Evolutionary conservation across 495 filamentous ascomycete species (phyloP).

Genomic region (Barbatosphaeria neglecta): DNA sequence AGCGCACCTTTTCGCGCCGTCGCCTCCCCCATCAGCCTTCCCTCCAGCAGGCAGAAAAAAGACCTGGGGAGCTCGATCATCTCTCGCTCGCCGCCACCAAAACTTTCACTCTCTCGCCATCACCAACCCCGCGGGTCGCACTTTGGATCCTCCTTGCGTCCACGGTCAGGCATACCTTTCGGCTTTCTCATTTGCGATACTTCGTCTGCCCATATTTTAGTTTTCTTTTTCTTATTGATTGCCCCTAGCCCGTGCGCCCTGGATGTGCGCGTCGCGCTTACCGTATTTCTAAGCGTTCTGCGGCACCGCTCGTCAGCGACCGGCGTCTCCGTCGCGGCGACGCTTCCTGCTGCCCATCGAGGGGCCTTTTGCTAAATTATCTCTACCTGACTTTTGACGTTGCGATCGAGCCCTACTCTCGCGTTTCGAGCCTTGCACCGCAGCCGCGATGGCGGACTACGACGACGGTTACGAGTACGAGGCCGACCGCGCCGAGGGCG

Average conservation of each 20-base stretch:
- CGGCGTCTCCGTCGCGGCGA: too few relatives aligned
- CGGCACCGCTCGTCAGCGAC: too few relatives aligned
- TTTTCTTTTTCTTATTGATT: too few relatives aligned
- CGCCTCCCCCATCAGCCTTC: not conserved
- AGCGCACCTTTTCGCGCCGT: not conserved
- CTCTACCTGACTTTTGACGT: not conserved
- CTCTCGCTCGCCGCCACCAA: not conserved
- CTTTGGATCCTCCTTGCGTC: too few relatives aligned
- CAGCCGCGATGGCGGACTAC: constrained; percentile 24
- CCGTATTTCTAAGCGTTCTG: too few relatives aligned
- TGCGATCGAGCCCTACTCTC: not conserved
- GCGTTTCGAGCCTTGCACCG: constrained; percentile 19
- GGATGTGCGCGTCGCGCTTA: too few relatives aligned
- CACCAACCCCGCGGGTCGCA: not conserved
- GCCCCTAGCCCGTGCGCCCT: too few relatives aligned
- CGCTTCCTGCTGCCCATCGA: too few relatives aligned
- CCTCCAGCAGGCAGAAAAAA: not conserved
- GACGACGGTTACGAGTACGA: constrained; percentile 31
- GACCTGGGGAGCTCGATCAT: not conserved
- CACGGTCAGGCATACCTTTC: too few relatives aligned
- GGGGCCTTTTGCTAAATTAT: too few relatives aligned
- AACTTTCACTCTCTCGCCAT: not conserved
- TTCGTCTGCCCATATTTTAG: too few relatives aligned
- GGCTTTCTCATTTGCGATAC: too few relatives aligned
- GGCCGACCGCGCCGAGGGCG: constrained; percentile 46